These are phyloP conservation scores for Trametes versicolor DNA, from an alignment of 1,284 basidiomycete genomes.

Conservation along the genomic window DNA sequence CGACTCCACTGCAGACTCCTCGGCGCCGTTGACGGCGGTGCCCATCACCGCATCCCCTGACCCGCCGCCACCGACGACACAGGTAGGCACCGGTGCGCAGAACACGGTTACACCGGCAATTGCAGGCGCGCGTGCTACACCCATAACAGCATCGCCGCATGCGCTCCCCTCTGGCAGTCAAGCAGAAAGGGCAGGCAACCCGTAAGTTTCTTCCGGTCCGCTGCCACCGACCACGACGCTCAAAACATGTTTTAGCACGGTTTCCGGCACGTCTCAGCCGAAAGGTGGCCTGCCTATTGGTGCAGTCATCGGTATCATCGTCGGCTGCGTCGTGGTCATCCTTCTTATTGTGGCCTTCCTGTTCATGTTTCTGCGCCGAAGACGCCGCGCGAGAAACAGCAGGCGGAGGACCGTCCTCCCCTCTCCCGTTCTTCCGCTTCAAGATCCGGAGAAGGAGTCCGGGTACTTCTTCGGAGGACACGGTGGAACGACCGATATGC, in stretches of 20 bases:
- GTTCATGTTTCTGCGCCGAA: constrained; percentile 44
- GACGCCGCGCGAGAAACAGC: constrained; percentile 29
- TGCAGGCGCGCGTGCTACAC: not conserved
- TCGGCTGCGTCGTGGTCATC: constrained; percentile 45
- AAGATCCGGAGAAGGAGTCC: constrained; percentile 49
- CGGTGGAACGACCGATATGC: constrained; percentile 15
- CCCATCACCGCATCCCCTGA: constrained; percentile 4
- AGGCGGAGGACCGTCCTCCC: constrained; percentile 33
- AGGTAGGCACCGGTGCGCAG: constrained; percentile 1
- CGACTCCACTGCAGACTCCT: not conserved
- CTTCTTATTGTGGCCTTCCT: constrained; percentile 44
- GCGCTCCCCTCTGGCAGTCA: constrained; percentile 6
- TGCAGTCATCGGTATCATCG: constrained; percentile 44
- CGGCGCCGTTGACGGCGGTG: constrained; percentile 2
- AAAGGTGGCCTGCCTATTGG: constrained; percentile 30
- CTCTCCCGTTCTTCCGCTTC: constrained; percentile 51
- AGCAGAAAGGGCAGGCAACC: constrained; percentile 21
- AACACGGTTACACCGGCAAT: not conserved
- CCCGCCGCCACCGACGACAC: constrained; percentile 4
- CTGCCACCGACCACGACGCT: not conserved
- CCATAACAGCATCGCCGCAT: not conserved
- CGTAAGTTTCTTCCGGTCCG: constrained; percentile 17
- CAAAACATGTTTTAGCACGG: constrained; percentile 8
- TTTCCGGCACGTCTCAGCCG: constrained; percentile 15
- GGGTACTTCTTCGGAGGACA: constrained; percentile 36